These are phyloP conservation scores for Hansfordia pulvinata DNA, from an alignment of 2,329 filamentous ascomycete species.

Conservation along the genomic window DNA sequence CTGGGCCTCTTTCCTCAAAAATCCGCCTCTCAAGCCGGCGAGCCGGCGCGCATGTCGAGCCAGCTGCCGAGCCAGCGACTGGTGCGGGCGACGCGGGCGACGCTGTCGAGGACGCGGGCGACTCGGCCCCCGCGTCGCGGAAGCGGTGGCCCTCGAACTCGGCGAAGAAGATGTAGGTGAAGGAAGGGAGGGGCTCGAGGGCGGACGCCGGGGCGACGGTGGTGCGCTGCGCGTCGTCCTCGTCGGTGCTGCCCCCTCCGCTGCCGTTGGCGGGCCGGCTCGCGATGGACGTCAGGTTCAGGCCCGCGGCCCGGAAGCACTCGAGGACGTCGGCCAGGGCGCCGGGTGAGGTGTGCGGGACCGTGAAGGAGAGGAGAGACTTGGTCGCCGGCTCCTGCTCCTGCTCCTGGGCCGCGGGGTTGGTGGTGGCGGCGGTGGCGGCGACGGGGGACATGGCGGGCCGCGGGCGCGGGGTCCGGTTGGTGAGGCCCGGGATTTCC, in stretches of 20 bases:
- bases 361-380: conserved; percentile 70
- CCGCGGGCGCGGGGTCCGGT: background rate
- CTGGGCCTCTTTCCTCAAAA: no score
- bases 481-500: background rate
- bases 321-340: conserved; percentile 68
- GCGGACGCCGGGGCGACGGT: no score
- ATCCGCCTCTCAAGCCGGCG: no score
- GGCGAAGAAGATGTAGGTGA: conserved; percentile 92
- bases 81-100: conserved; percentile 42
- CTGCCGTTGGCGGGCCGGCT: conserved; percentile 73
- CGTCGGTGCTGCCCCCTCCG: background rate
- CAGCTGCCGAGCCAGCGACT: conserved; percentile 62
- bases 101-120: conserved; percentile 41
- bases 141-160: conserved; percentile 61
- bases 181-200: conserved; percentile 73
- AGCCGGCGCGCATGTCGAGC: conserved; percentile 29
- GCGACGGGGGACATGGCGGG: background rate
- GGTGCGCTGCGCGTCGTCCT: no score
- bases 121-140: conserved; percentile 41
- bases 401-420: conserved; percentile 9
- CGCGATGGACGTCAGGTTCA: conserved; percentile 87
- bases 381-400: conserved; percentile 31
- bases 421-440: no score
- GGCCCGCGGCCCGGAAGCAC: conserved; percentile 57
- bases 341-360: conserved; percentile 66